A percentile compares a stretch with the other conserved stretches of the same genome.
These are phyloP conservation scores for Apiospora malaysiana DNA, from an alignment of 2,329 filamentous ascomycete genomes.

Conservation along the genomic window DNA sequence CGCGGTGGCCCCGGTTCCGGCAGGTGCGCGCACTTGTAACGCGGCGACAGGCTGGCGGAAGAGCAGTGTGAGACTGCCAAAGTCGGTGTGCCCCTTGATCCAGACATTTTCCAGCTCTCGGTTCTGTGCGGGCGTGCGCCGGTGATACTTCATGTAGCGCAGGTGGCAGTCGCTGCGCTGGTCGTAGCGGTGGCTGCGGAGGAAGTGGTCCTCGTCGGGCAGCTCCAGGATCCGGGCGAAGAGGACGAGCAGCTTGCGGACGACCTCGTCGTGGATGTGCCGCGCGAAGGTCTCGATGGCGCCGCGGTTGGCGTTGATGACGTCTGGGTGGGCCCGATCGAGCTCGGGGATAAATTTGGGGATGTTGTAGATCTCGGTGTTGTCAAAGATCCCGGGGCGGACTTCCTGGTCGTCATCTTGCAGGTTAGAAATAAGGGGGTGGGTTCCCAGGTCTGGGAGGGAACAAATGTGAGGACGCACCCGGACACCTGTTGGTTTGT, in stretches of 20 bases:
- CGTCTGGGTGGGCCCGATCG: constrained; percentile 39
- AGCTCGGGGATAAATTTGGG: constrained; percentile 46
- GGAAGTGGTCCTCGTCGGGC: constrained; percentile 62
- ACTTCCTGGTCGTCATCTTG: constrained; percentile 33
- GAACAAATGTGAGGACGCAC: constrained; percentile 19
- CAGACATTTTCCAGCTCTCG: constrained; percentile 41
- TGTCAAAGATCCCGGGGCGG: constrained; percentile 42
- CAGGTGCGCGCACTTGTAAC: constrained; percentile 55
- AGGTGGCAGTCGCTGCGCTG: constrained; percentile 64
- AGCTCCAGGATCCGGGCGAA: constrained; percentile 67
- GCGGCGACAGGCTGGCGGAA: constrained; percentile 64
- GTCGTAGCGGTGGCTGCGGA: constrained; percentile 62
- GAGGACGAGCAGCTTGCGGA: constrained; percentile 62
- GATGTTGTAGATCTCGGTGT: constrained; percentile 48
- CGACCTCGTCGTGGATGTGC: constrained; percentile 58
- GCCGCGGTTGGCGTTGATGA: constrained; percentile 38
- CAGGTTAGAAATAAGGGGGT: not conserved
- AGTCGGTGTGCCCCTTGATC: constrained; percentile 57
- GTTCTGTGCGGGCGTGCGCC: constrained; percentile 47
- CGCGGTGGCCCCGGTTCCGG: too few species aligned
- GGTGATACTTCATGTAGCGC: constrained; percentile 64
- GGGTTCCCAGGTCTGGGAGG: not conserved
- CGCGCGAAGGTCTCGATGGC: constrained; percentile 44
- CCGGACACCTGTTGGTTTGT: constrained; percentile 52
- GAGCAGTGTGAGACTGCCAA: constrained; percentile 60